A percentile compares a stretch with the other conserved stretches of the same genome.
Evolutionary conservation across 2,329 filamentous ascomycete species (phyloP).

Genomic region (Arthrobotrys pseudoclavata): DNA sequence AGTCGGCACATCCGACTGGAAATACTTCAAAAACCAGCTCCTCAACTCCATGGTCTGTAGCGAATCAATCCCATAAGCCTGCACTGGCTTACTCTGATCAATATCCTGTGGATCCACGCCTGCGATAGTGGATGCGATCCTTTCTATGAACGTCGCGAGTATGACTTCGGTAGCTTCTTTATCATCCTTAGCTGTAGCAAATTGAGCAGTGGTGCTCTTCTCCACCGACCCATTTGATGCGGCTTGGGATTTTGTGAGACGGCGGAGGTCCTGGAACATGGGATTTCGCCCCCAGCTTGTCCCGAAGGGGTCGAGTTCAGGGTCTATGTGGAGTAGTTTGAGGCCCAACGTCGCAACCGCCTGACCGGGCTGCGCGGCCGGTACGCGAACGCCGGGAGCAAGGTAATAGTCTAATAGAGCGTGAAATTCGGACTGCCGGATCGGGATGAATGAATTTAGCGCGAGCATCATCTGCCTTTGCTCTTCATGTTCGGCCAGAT

Average conservation of each 20-base stretch:
- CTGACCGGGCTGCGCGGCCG: neutral
- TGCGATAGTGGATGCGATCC: conserved; percentile 21
- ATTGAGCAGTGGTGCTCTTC: neutral
- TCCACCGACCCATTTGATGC: neutral
- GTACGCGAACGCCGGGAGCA: neutral
- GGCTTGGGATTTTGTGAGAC: neutral
- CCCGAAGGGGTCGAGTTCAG: conserved; percentile 26
- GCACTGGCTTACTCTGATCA: conserved; percentile 30
- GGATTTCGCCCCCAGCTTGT: conserved; percentile 42
- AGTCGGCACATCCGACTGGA: conserved; percentile 31
- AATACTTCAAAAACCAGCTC: conserved; percentile 44
- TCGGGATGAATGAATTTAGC: conserved; percentile 12
- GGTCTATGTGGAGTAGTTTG: conserved; percentile 20
- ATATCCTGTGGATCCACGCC: conserved; percentile 20
- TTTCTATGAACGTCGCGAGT: conserved; percentile 4
- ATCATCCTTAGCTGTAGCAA: conserved; percentile 4
- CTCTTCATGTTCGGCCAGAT: conserved; percentile 36
- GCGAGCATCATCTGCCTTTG: conserved; percentile 33
- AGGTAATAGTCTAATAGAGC: conserved; percentile 29
- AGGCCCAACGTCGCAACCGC: neutral
- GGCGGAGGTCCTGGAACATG: conserved; percentile 27
- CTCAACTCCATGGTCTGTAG: conserved; percentile 43
- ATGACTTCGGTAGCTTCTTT: conserved; percentile 28
- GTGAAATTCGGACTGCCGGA: conserved; percentile 35
- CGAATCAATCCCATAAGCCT: conserved; percentile 39